A percentile compares a stretch with the other conserved stretches of the same genome.
phyloP scores from a whole-genome alignment of 805 yeast genomes.

The Cyberlindnera nakhonratchasimensis region DNA sequence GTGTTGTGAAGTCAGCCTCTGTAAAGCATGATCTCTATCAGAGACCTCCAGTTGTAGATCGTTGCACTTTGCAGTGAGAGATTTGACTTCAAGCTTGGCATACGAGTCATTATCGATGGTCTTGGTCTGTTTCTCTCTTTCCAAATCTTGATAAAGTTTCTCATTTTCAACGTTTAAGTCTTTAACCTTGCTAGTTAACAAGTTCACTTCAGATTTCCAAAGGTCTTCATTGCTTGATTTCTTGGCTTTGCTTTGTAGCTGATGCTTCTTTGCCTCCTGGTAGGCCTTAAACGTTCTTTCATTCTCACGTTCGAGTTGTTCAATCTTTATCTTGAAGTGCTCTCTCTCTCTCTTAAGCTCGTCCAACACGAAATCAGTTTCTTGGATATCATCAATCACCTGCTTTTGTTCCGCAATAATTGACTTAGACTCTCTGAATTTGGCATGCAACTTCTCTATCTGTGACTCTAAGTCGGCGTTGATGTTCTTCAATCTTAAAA shows the following conservation, averaged over 20 bases:
- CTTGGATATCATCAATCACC: slow-evolving; percentile 24
- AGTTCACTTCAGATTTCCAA: slow-evolving; percentile 31
- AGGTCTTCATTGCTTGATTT: slow-evolving; percentile 14
- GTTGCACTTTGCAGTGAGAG: slow-evolving; percentile 35
- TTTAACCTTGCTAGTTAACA: slow-evolving; percentile 32
- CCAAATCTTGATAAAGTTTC: slow-evolving; percentile 36
- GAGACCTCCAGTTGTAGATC: slow-evolving; percentile 29
- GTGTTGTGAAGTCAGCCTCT: slow-evolving; percentile 20
- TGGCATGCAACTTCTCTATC: slow-evolving; percentile 14
- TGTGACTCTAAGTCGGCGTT: slow-evolving; percentile 19
- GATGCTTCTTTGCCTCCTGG: slow-evolving; percentile 16
- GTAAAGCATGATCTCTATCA: slow-evolving; percentile 22
- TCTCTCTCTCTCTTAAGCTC: slow-evolving; percentile 17
- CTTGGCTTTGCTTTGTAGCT: slow-evolving; percentile 9
- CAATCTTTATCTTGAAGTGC: slow-evolving; percentile 18
- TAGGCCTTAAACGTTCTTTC: slow-evolving; percentile 28
- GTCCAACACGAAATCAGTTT: slow-evolving; percentile 19
- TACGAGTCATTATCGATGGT: slow-evolving; percentile 20
- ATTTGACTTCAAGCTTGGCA: slow-evolving; percentile 37
- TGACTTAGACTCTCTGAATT: slow-evolving; percentile 21
- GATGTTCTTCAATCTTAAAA: slow-evolving; percentile 8
- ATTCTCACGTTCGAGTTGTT: slow-evolving; percentile 33
- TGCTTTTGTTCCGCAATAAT: slow-evolving; percentile 23
- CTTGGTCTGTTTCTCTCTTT: slow-evolving; percentile 28
- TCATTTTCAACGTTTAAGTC: slow-evolving; percentile 36